phyloP scores from a whole-genome alignment of 2,329 filamentous ascomycete genomes.

The Cercospora sp. region DNA sequence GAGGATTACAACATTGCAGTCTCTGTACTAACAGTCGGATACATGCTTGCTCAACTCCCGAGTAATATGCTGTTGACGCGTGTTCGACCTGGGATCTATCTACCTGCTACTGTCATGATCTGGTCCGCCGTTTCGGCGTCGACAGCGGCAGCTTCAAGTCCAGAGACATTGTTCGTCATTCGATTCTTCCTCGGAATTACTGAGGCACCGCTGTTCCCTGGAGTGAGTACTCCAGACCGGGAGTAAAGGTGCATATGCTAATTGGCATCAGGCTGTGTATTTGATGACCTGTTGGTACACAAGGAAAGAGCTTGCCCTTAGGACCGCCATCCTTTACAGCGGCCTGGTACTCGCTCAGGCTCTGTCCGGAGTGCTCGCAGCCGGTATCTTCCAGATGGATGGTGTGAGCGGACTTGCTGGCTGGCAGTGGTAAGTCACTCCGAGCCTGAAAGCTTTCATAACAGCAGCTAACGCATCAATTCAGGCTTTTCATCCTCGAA shows the following conservation, averaged over 20 bases:
- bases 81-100: constrained; percentile 43
- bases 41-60: constrained; percentile 33
- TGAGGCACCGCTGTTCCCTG: constrained; percentile 38
- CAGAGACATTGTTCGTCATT: constrained; percentile 38
- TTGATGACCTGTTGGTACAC: constrained; percentile 47
- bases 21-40: constrained; percentile 8
- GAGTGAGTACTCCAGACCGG: constrained; percentile 26
- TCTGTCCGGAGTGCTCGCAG: constrained; percentile 21
- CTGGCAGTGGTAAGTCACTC: too few relatives aligned
- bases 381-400: constrained; percentile 31
- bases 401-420: constrained; percentile 33
- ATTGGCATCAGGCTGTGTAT: constrained; percentile 34
- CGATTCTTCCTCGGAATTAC: constrained; percentile 41
- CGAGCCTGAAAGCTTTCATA: too few relatives aligned
- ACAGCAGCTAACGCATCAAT: background rate
- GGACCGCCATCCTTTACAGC: constrained; percentile 40
- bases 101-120: constrained; percentile 37
- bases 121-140: constrained; percentile 37
- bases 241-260: background rate
- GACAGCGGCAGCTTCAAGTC: constrained; percentile 40
- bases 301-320: constrained; percentile 40
- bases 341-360: constrained; percentile 36
- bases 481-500: constrained; percentile 33
- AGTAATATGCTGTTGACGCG: constrained; percentile 51
- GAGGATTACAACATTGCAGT: constrained; percentile 13